phyloP scores from a whole-genome alignment of 169 alveolate genomes.

The Besnoitia besnoiti region DNA sequence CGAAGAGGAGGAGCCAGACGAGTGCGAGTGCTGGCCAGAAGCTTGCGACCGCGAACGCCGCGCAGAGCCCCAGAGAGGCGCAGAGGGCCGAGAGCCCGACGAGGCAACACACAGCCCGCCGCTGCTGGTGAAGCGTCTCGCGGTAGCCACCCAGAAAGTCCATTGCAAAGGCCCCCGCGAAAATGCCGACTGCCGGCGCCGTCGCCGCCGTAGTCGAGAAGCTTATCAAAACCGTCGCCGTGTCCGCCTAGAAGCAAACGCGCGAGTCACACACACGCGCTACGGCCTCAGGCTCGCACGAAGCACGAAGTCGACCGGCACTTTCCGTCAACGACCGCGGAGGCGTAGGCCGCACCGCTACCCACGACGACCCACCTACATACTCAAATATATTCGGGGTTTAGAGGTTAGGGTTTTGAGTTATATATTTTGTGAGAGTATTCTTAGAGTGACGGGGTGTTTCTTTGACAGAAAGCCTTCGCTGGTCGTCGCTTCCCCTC shows the following conservation, averaged over 20 bases:
- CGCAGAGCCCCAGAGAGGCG: background rate
- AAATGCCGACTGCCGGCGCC: conserved; percentile 32
- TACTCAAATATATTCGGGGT: too few species aligned
- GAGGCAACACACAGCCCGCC: background rate
- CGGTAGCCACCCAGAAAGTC: conserved; percentile 27
- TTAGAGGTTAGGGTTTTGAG: too few species aligned
- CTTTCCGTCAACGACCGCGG: too few species aligned
- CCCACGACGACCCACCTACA: too few species aligned
- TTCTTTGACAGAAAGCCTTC: too few species aligned
- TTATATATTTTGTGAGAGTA: too few species aligned
- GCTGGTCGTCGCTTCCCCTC: too few species aligned
- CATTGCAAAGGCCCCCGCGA: background rate
- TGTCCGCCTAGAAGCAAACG: background rate
- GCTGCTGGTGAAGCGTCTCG: background rate
- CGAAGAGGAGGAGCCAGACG: conserved; percentile 34
- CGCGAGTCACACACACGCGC: too few species aligned
- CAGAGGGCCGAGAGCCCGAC: background rate
- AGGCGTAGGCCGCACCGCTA: too few species aligned
- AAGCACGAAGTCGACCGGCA: too few species aligned
- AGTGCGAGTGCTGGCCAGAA: conserved; percentile 10
- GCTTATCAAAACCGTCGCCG: background rate
- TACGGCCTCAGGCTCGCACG: too few species aligned
- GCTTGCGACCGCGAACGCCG: background rate
- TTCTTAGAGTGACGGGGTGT: too few species aligned
- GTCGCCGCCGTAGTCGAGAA: conserved; percentile 23